phyloP scores from a whole-genome alignment of 352 stramenopile species.

The Phytophthora megakarya region DNA sequence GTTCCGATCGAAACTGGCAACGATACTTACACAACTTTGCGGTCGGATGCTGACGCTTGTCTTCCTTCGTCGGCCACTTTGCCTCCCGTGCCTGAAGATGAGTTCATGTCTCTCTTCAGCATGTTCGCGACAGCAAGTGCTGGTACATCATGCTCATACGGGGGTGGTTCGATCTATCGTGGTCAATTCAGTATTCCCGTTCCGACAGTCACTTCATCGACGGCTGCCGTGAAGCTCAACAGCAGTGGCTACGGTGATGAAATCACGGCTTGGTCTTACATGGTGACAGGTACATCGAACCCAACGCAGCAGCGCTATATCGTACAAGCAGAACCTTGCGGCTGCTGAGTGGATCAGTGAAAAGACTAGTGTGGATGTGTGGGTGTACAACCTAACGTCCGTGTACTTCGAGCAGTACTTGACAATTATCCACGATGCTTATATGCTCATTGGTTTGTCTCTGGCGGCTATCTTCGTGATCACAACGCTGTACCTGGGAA shows the following conservation, averaged over 20 bases:
- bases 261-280: conserved; percentile 67
- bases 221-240: conserved; percentile 48
- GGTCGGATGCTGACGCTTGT: conserved; percentile 42
- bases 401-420: conserved; percentile 73
- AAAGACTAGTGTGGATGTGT: conserved; percentile 57
- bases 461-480: conserved; percentile 57
- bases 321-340: conserved; percentile 55
- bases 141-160: conserved; percentile 58
- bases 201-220: conserved; percentile 42
- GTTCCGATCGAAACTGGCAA: conserved; percentile 52
- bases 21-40: conserved; percentile 46
- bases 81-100: conserved; percentile 44
- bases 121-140: conserved; percentile 66
- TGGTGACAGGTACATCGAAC: conserved; percentile 53
- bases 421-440: conserved; percentile 57
- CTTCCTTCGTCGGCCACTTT: conserved; percentile 27
- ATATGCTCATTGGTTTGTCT: conserved; percentile 50
- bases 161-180: conserved; percentile 64
- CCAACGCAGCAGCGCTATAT: conserved; percentile 62
- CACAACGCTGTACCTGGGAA: conserved; percentile 53
- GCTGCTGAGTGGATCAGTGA: conserved; percentile 59
- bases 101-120: conserved; percentile 70
- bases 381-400: conserved; percentile 61
- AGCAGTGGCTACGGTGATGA: conserved; percentile 44
- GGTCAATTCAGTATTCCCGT: conserved; percentile 62